Evolutionary conservation across 176 grass and related monocot species (phyloP), one percentile per base, ranked within the genome.

Genomic region (Rhipidocladum racemiflorum): DNA sequence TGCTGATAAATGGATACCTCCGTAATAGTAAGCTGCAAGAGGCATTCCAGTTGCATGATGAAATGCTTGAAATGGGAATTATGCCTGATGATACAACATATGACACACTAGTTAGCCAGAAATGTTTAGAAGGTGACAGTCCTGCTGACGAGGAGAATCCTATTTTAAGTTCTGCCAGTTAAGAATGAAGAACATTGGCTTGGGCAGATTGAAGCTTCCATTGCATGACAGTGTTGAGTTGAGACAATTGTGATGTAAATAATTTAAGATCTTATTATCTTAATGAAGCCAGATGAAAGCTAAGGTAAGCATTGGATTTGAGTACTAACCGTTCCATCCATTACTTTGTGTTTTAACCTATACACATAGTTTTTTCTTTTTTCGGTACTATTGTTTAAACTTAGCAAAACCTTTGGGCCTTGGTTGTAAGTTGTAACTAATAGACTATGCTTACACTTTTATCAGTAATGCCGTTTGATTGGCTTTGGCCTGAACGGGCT

Each of bases 1-100:
- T 92, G 90, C 70, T 97, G 80, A 94, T 97, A 68, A 92, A 90
- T 34, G 87, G 81, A 79, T 84, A 83, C 53, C 63, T 92, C 35
- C 90, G 85, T 57, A 64, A 90, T 67, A 78, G 88, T 48, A 88
- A 92, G 48, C 80, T 97, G 34, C 82, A 92, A 72, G 94, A 92
- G 75, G 94, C 91, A 30, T 97, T 92, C 83, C 81, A 28, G 36
- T 76, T 97, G 81, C 85, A 97, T 80, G 94, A 87, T 92, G 83
- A 97, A 77, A 97, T 97, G 94, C 90, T 94, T 17, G 78, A 87
- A 4, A 90, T 83, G 28, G 90, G 90, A 68, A 68, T 97, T 51
- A n/a, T 81, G 50, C 90, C 94, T 51, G 80, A 94, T 87, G 77
- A 89, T 68, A 77, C 77, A 70, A 94, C 94, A 51, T 70, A 89